Evolutionary conservation across 179 eudicot genomes (phyloP), one percentile per base, ranked within the genome.

Genomic region (Pouteria campechiana): DNA sequence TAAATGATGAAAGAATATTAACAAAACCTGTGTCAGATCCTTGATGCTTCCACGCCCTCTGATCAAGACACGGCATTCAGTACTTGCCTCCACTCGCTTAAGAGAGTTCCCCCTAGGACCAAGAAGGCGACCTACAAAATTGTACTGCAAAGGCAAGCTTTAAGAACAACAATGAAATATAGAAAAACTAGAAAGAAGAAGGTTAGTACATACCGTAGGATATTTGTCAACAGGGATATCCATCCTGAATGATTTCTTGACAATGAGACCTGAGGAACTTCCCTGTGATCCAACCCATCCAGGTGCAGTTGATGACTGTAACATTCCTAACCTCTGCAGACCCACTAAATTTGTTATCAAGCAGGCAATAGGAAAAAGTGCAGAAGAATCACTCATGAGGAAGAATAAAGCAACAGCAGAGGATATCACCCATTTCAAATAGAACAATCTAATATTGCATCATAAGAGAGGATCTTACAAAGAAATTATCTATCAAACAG

Each of bases 1-100:
- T n/a, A n/a, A n/a, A n/a, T n/a, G n/a, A n/a, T n/a, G n/a, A 41
- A 33, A n/a, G 6, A 21, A 29, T 0, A 19, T 25, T 18, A 64
- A 38, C 8, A 25, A 53, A 65, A 90, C 98, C 90, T 81, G 79
- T 37, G 59, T 54, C 45, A 94, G 96, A 73, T 90, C 98, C 65
- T 90, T 90, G 55, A 90, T 82, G 75, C 98, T 86, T 47, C 98
- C 98, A 53, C 96, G 92, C 25, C 98, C 98, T 69, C 98, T 70
- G 56, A 90, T 90, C 30, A 90, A 84, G 54, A 90, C 94, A 58
- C 98, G 98, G 35, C 98, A 90, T 4, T 79, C 98, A 7, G 96
- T 90, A 51, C 58, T 78, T 51, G 88, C 92, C 69, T 90, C 98
- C 14, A 90, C 94, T 37, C 94, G 80, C 70, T 81, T 89, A 50